phyloP scores from a whole-genome alignment of 441 rosid species.

The Pelargonium myrrhifolium region DNA sequence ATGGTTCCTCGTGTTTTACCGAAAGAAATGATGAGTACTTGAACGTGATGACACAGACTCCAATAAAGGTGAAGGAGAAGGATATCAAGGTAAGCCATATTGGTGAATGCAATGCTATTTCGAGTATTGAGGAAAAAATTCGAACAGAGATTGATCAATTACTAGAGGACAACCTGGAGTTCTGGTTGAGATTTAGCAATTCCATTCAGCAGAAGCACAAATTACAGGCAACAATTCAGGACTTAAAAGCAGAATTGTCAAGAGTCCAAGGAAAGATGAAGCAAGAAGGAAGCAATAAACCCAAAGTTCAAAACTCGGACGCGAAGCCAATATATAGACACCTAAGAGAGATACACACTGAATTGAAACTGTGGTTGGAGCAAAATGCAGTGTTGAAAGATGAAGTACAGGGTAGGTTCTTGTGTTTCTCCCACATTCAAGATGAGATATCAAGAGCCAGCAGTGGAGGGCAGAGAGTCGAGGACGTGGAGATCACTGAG shows the following conservation, averaged over 20 bases:
- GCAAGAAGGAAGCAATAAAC: slow-evolving; percentile 23
- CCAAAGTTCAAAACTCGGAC: slow-evolving; percentile 33
- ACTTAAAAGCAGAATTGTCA: slow-evolving; percentile 49
- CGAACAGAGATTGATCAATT: slow-evolving; percentile 57
- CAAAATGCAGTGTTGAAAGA: slow-evolving; percentile 57
- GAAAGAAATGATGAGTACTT: slow-evolving; percentile 18
- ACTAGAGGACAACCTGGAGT: slow-evolving; percentile 84
- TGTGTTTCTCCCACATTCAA: slow-evolving; percentile 53
- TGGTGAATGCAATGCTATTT: slow-evolving; percentile 14
- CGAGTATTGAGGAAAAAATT: slow-evolving; percentile 55
- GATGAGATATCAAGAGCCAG: slow-evolving; percentile 52
- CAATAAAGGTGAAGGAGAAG: slow-evolving; percentile 18
- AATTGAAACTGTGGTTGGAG: slow-evolving; percentile 68
- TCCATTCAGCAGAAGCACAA: slow-evolving; percentile 65
- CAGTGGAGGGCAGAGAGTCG: slow-evolving; percentile 16
- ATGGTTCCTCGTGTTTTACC: slow-evolving; percentile 29
- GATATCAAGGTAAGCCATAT: slow-evolving; percentile 22
- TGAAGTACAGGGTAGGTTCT: slow-evolving; percentile 49
- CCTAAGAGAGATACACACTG: slow-evolving; percentile 66
- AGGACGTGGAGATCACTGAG: slow-evolving; percentile 36
- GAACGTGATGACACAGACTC: too few species aligned
- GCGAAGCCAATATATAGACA: slow-evolving; percentile 63
- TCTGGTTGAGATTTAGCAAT: slow-evolving; percentile 90
- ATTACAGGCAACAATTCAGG: slow-evolving; percentile 56
- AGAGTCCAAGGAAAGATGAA: slow-evolving; percentile 28